Evolutionary conservation across 495 filamentous ascomycete genomes (phyloP), one percentile per base, ranked within the genome.

Genomic region (Aspergillus egyptiacus): DNA sequence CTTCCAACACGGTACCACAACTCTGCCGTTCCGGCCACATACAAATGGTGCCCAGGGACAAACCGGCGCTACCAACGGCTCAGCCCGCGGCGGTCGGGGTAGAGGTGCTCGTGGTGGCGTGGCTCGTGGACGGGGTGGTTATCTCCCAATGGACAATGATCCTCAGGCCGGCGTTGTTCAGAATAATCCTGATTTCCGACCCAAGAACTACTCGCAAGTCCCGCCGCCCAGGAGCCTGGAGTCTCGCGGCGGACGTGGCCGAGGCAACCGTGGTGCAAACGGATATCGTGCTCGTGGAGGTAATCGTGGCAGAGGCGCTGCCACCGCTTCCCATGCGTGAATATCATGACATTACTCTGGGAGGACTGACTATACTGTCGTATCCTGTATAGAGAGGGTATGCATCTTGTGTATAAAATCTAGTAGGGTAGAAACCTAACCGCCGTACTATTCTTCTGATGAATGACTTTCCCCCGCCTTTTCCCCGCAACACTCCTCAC

Each of bases 181-280:
- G 46, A 70, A 75, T 51, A 79, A 80, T 56, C 68, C 74, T 3
- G 65, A 72, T 44, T 82, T 80, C 64, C 69, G 68, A 20, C 78
- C 78, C 20, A 74, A 80, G 55, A 72, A 66, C 46, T 95, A 93
- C 58, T 72, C 74, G 27, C 80, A 80, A 42, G 86, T 91, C 7
- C 89, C 93, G 3, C 93, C 93, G 5, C 91, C 91, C 93, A 2
- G 2, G 6, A 24, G 34, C 3, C 8, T 36, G 35, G 14, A 17
- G 10, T 40, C 22, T 3, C 46, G 46, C 10, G 42, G 42, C n/a
- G 46, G 34, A 19, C 46, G 46, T 39, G 46, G 46, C 18, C 38
- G 38, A 27, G 38, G 23, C 19, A 23, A n/a, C 22, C 66, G 77
- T 42, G 71, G 82, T 37, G 70, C 82, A 19, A 62, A 63, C 46